Percentiles rank a stretch among this genome's conserved stretches.
Evolutionary conservation across 2,329 filamentous ascomycete genomes (phyloP).

Genomic region (Aspergillus pseudoglaucus): DNA sequence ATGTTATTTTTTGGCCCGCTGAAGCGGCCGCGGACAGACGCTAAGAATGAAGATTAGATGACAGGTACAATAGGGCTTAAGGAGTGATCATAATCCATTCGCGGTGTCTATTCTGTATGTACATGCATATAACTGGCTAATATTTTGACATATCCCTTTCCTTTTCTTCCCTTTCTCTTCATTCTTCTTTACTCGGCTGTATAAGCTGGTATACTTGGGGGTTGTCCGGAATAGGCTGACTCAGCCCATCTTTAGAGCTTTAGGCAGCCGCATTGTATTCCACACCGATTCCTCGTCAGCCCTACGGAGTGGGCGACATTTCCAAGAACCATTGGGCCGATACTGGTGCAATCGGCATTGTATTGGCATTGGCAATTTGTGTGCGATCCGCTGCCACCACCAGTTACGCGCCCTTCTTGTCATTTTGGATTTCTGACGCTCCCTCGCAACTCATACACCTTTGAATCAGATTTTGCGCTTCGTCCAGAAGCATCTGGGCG

Average conservation of each 20-base stretch:
- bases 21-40: conserved; percentile 1
- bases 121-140: not conserved
- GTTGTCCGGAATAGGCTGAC: not conserved
- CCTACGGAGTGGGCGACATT: too few relatives aligned
- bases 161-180: not conserved
- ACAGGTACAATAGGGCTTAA: not conserved
- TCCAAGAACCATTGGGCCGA: too few relatives aligned
- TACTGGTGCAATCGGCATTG: too few relatives aligned
- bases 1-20: not conserved
- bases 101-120: not conserved
- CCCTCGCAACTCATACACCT: not conserved
- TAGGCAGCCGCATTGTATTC: conserved; percentile 7
- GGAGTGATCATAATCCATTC: not conserved
- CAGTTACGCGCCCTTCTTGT: not conserved
- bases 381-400: not conserved
- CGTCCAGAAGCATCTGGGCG: conserved; percentile 48
- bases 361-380: not conserved
- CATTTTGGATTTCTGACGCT: not conserved
- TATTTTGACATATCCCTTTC: not conserved
- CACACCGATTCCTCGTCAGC: too few relatives aligned
- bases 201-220: not conserved
- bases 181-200: not conserved
- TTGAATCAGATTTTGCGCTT: conserved; percentile 36
- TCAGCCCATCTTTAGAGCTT: not conserved
- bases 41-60: not conserved